Percentiles rank a stretch among this genome's conserved stretches.
phyloP scores from a whole-genome alignment of 2,329 filamentous ascomycete species.

The Aspergillus amoenus region DNA sequence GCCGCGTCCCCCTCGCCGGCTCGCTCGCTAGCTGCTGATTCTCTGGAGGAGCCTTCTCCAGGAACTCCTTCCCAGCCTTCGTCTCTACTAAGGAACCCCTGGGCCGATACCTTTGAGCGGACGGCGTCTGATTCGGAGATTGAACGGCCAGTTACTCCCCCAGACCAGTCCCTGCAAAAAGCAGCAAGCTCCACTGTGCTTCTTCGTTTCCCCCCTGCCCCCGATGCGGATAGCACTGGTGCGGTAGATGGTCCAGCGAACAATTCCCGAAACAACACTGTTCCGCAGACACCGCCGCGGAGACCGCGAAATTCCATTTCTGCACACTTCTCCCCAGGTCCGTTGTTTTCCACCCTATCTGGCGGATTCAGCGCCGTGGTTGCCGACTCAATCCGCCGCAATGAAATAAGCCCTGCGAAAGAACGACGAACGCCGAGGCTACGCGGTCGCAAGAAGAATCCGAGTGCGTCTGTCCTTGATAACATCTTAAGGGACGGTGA shows the following conservation, averaged over 20 bases:
- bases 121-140: constrained; percentile 23
- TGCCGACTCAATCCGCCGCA: constrained; percentile 62
- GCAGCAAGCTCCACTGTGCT: constrained; percentile 33
- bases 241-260: constrained; percentile 16
- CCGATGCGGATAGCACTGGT: constrained; percentile 30
- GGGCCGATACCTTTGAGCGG: constrained; percentile 30
- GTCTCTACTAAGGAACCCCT: constrained; percentile 39
- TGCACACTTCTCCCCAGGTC: constrained; percentile 55
- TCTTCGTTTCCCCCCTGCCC: constrained; percentile 41
- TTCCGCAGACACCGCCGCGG: constrained; percentile 39
- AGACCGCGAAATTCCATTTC: constrained; percentile 49
- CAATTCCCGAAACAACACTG: constrained; percentile 27
- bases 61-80: constrained; percentile 34
- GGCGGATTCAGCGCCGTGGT: constrained; percentile 63
- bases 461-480: constrained; percentile 27
- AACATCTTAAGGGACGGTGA: constrained; percentile 19
- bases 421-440: constrained; percentile 29
- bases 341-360: constrained; percentile 60
- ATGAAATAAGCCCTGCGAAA: constrained; percentile 45
- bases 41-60: constrained; percentile 27
- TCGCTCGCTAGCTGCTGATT: constrained; percentile 34
- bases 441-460: constrained; percentile 28
- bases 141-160: constrained; percentile 29
- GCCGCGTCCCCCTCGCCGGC: constrained; percentile 31
- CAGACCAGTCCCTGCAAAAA: constrained; percentile 16